Conservation (phyloP, 768 basidiomycete species). For the Termitomyces sp. region DNA sequence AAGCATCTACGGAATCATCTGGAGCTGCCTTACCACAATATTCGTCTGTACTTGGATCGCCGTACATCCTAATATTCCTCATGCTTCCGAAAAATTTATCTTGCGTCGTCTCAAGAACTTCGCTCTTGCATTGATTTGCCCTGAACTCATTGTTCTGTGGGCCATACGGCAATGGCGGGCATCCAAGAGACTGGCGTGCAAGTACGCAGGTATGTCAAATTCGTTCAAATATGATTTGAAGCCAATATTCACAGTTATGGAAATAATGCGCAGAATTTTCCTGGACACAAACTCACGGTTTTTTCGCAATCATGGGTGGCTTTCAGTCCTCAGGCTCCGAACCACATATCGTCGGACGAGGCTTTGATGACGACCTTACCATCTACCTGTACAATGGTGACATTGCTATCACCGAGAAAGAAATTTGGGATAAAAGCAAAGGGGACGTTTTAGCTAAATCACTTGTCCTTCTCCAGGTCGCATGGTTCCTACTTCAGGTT, state of each 20-base stretch:
- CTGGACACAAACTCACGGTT: slow-evolving; percentile 21
- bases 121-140: slow-evolving; percentile 16
- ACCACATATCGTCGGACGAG: too few relatives aligned
- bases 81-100: not conserved
- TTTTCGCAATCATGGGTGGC: slow-evolving; percentile 24
- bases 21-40: slow-evolving; percentile 20
- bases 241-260: not conserved
- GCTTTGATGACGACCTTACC: too few relatives aligned
- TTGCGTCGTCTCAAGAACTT: slow-evolving; percentile 8
- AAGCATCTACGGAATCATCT: slow-evolving; percentile 10
- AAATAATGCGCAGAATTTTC: slow-evolving; percentile 2
- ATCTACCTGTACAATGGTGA: too few relatives aligned
- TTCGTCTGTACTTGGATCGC: slow-evolving; percentile 21
- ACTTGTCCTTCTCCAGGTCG: slow-evolving; percentile 19
- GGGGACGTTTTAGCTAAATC: slow-evolving; percentile 12
- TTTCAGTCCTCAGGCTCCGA: slow-evolving; percentile 10
- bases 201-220: not conserved
- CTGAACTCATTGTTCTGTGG: slow-evolving; percentile 18
- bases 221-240: not conserved
- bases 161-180: slow-evolving; percentile 16
- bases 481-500: slow-evolving; percentile 25
- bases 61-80: slow-evolving; percentile 22
- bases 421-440: slow-evolving; percentile 23
- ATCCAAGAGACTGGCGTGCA: slow-evolving; percentile 11
- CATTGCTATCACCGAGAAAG: too few relatives aligned